Evolutionary conservation across 2,329 filamentous ascomycete species (phyloP).

Genomic region (Epichloe aotearoae): DNA sequence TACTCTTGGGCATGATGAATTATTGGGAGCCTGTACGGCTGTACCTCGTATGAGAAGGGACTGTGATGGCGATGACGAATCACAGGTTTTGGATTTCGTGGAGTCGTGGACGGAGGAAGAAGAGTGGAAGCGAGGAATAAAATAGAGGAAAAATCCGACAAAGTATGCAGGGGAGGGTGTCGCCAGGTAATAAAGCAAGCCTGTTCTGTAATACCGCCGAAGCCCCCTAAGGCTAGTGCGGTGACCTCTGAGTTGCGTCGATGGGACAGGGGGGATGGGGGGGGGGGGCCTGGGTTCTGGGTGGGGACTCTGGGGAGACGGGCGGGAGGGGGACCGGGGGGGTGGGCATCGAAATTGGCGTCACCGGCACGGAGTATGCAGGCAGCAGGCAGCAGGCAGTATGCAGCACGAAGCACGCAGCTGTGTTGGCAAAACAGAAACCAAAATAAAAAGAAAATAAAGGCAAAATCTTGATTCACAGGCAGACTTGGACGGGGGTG

Average conservation of each 20-base stretch:
- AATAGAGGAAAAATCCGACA: background rate
- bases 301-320: background rate
- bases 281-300: background rate
- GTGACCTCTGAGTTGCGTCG: too few species aligned
- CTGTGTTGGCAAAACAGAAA: too few species aligned
- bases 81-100: background rate
- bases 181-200: conserved; percentile 1
- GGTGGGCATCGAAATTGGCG: background rate
- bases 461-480: background rate
- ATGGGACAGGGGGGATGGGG: too few species aligned
- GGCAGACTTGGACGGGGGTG: background rate
- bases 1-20: conserved; percentile 9
- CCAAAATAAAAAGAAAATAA: too few species aligned
- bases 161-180: background rate
- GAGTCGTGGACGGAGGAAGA: background rate
- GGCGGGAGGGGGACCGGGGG: too few species aligned
- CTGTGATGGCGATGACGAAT: too few species aligned
- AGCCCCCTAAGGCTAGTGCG: too few species aligned
- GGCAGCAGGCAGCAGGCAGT: too few species aligned
- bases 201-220: background rate
- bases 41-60: background rate
- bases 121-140: background rate
- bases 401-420: too few species aligned
- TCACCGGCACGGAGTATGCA: background rate
- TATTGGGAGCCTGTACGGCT: background rate